A percentile compares a stretch with the other conserved stretches of the same genome.
Conservation (phyloP, 768 basidiomycete species). For the Suillus weaverae region DNA sequence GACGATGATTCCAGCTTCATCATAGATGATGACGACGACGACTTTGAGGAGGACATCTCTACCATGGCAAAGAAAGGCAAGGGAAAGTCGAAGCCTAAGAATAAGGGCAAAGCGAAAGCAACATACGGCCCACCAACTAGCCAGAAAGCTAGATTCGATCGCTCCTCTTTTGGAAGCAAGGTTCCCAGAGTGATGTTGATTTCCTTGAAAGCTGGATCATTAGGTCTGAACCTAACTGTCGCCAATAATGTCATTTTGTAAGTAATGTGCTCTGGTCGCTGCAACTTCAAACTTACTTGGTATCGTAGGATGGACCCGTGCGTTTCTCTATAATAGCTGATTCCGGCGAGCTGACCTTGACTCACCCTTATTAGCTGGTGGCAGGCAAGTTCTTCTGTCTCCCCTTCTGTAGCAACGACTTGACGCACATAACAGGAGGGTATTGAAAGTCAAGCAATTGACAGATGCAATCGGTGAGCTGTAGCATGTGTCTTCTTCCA, state of each 20-base stretch:
- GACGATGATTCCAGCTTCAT: conserved; percentile 40
- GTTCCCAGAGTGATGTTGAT: conserved; percentile 85
- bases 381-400: conserved; percentile 46
- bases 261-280: conserved; percentile 28
- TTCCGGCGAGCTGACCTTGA: not conserved
- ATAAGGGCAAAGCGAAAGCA: conserved; percentile 39
- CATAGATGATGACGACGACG: conserved; percentile 25
- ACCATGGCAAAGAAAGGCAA: conserved; percentile 30
- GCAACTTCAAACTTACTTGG: conserved; percentile 10
- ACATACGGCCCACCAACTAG: conserved; percentile 16
- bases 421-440: conserved; percentile 51
- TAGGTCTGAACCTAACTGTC: conserved; percentile 85
- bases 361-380: conserved; percentile 58
- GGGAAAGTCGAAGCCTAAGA: conserved; percentile 40
- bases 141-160: conserved; percentile 19
- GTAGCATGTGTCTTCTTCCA: not conserved
- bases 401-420: conserved; percentile 8
- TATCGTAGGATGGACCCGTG: conserved; percentile 75
- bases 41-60: conserved; percentile 32
- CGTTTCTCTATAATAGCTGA: conserved; percentile 34
- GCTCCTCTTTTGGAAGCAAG: conserved; percentile 26
- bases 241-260: conserved; percentile 86
- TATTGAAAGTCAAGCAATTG: conserved; percentile 83
- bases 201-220: conserved; percentile 83
- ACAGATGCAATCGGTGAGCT: conserved; percentile 67